Evolutionary conservation across 768 basidiomycete genomes (phyloP), one percentile per base, ranked within the genome.

Genomic region (Boletus rubropictus): DNA sequence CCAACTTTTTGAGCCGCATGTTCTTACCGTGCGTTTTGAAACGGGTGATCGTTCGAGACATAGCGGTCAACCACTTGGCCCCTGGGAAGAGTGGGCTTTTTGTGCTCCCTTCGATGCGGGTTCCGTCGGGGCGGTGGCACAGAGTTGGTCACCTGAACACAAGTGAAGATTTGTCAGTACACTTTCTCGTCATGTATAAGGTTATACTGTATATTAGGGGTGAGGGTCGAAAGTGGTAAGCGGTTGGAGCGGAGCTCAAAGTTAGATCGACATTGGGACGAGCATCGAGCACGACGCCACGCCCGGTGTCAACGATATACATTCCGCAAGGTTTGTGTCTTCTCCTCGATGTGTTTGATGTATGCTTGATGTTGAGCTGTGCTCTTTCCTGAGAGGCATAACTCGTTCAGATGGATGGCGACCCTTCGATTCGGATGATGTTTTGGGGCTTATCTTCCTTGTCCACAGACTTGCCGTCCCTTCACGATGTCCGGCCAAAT

Each of bases 401-500:
- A 24, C 41, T 44, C 11, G 18, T 51, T 28, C 42, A 28, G 55
- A 53, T 62, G 61, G 63, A 63, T 63, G 44, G 27, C 32, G 9
- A 12, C 18, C 29, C n/a, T 49, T 18, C 4, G 32, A 25, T 52
- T 31, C 20, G 28, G 62, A 65, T 65, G 58, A 52, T 39, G 47
- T 34, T 24, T 18, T 40, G 10, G 20, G 10, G 43, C 63, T 65
- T 48, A 63, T 65, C 53, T 44, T 46, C 17, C 14, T 37, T 38
- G 6, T 32, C 34, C 39, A 28, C 42, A 65, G 63, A 48, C 51
- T 37, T 22, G 28, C 37, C 34, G 6, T 9, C 22, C 27, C 45
- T 39, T 56, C 70, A 81, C 75, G 62, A 91, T 91, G 89, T 76
- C 88, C 65, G 67, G 79, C 58, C 84, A 86, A 65, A 91, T 96